phyloP scores from a whole-genome alignment of 2,329 filamentous ascomycete species.

The Neonectria coccinea region DNA sequence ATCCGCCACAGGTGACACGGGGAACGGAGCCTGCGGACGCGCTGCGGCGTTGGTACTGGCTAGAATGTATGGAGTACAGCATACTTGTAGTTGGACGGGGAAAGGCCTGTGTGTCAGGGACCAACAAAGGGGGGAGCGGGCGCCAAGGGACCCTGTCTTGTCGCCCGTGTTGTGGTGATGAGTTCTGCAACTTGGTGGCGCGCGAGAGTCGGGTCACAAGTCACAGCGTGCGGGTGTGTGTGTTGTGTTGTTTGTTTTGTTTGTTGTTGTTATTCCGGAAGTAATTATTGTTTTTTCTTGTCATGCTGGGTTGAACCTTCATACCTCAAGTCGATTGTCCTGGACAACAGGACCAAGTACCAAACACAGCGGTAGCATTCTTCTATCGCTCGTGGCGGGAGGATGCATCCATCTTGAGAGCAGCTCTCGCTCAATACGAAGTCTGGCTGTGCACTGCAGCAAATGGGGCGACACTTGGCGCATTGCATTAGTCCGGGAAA shows the following conservation, averaged over 20 bases:
- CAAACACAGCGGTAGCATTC: background rate
- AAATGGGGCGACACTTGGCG: conserved; percentile 26
- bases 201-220: background rate
- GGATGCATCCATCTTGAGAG: background rate
- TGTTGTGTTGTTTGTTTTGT: conserved; percentile 31
- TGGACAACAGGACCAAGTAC: background rate
- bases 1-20: conserved; percentile 4
- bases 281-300: background rate
- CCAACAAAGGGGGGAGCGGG: conserved; percentile 2
- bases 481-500: conserved; percentile 34
- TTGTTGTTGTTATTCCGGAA: conserved; percentile 23
- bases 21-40: background rate
- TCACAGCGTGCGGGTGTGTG: background rate
- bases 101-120: background rate
- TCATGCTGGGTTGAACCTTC: background rate
- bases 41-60: background rate
- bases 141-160: background rate
- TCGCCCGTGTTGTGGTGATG: conserved; percentile 2
- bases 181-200: conserved; percentile 5
- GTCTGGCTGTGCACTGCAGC: conserved; percentile 25
- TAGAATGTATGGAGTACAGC: background rate
- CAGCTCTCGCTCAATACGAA: conserved; percentile 19
- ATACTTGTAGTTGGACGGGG: background rate
- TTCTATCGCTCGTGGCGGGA: background rate
- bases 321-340: background rate